Evolutionary conservation across 768 basidiomycete genomes (phyloP), one percentile per base, ranked within the genome.

Genomic region (Calvatia gigantea): DNA sequence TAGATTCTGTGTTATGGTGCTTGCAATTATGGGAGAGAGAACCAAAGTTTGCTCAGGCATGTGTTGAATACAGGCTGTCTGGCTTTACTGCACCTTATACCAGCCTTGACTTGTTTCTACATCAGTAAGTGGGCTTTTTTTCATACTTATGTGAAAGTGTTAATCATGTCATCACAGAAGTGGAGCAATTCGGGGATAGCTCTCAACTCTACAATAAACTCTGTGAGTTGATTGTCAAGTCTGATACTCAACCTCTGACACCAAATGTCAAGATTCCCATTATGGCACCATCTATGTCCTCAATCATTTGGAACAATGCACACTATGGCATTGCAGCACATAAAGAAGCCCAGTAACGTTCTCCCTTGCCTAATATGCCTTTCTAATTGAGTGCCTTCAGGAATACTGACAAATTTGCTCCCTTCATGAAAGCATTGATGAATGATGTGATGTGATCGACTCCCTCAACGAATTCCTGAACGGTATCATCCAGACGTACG

Each of bases 151-250:
- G 31, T 12, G 6, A 37, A 27, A 12, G n/a, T 11, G 7, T 21
- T 23, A 31, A 41, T 32, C 14, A 25, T 17, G 33, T 8, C 17
- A 38, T 46, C 39, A 33, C 67, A 96, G 96, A 98, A 81, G 94
- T 98, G 43, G 97, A 99, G 69, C 88, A 89, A 63, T 98, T 97
- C 0, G 97, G 97, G 27, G 92, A 94, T 19, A 96, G 94, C 66
- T 96, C 94, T 0, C 96, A 98, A 66, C 98, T 99, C 73, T 98
- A 97, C 71, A 95, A 97, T 69, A 95, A 97, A 84, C 95, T 95
- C 65, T 91, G 91, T 91, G 64, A 60, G 88, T 81, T 19, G 14
- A n/a, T 7, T 12, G 14, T 5, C 11, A 9, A 19, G 27, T 4
- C n/a, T 55, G 14, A 37, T 46, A 33, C 14, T 29, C 2, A 25